A percentile compares a stretch with the other conserved stretches of the same genome.
Evolutionary conservation across 495 filamentous ascomycete genomes (phyloP).

Genomic region (Paragyromitra xinjiangensis): DNA sequence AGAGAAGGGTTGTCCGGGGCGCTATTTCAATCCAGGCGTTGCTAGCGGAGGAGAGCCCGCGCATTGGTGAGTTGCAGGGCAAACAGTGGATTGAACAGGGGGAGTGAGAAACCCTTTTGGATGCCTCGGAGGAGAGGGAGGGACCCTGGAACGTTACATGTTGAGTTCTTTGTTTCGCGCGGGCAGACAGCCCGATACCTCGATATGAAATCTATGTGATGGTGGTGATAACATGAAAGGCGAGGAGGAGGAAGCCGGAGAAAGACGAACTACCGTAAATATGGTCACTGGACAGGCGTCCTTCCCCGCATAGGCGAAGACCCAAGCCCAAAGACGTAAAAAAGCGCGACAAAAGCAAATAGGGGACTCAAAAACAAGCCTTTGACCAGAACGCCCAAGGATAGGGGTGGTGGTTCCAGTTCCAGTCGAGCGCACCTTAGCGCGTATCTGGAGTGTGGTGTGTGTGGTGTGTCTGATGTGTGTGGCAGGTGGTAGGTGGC

Average conservation of each 20-base stretch:
- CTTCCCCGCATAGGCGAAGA: conserved; percentile 2
- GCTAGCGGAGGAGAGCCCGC: conserved; percentile 25
- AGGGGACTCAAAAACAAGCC: conserved; percentile 40
- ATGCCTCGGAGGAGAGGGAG: conserved; percentile 2
- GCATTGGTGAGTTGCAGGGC: conserved; percentile 13
- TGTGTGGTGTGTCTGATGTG: not conserved
- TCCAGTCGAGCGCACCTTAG: conserved; percentile 11
- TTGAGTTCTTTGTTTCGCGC: conserved; percentile 32
- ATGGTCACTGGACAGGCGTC: conserved; percentile 1
- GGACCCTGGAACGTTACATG: conserved; percentile 21
- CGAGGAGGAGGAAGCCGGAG: not conserved
- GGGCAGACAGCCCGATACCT: not conserved
- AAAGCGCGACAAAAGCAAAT: conserved; percentile 38
- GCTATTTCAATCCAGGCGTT: conserved; percentile 35
- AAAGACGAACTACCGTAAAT: not conserved
- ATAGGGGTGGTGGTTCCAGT: conserved; percentile 21
- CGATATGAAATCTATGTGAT: not conserved
- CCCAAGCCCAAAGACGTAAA: conserved; percentile 24
- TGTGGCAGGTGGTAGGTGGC: conserved; percentile 8
- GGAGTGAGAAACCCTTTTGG: not conserved
- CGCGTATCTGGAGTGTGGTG: conserved; percentile 9
- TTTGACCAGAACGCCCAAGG: conserved; percentile 30
- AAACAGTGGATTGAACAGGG: not conserved
- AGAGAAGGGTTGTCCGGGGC: conserved; percentile 5
- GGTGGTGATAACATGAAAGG: not conserved